These are phyloP conservation scores for Fusarium musae DNA, from an alignment of 2,329 filamentous ascomycete genomes.

Conservation along the genomic window DNA sequence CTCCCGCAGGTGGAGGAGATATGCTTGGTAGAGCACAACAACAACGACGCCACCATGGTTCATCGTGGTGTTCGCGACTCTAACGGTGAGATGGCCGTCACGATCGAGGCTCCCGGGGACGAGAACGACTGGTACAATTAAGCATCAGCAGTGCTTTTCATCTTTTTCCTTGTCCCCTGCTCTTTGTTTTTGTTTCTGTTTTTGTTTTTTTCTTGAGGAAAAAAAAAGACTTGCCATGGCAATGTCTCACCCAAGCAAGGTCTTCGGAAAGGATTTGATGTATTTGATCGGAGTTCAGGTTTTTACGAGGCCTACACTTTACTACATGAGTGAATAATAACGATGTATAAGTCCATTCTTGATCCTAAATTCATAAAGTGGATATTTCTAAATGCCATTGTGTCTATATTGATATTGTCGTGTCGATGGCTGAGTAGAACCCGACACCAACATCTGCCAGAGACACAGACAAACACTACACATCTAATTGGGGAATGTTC, in stretches of 20 bases:
- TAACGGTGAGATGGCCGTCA: background rate
- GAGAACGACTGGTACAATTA: background rate
- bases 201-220: too few species aligned
- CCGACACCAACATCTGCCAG: background rate
- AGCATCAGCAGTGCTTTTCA: too few species aligned
- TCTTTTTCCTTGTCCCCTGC: background rate
- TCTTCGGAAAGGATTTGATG: background rate
- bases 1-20: background rate
- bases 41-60: background rate
- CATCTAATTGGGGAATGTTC: too few species aligned
- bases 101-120: background rate
- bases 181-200: background rate
- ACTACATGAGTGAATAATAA: background rate
- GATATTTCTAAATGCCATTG: accelerated
- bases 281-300: background rate
- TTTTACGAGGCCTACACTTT: background rate
- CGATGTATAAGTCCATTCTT: background rate
- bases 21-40: background rate
- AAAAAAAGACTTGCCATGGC: too few species aligned
- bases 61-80: background rate
- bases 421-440: accelerated
- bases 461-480: background rate
- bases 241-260: background rate
- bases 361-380: accelerated
- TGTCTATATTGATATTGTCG: accelerated